Conservation (phyloP, 164 flowering plant genomes). For the Sextonia rubra region DNA sequence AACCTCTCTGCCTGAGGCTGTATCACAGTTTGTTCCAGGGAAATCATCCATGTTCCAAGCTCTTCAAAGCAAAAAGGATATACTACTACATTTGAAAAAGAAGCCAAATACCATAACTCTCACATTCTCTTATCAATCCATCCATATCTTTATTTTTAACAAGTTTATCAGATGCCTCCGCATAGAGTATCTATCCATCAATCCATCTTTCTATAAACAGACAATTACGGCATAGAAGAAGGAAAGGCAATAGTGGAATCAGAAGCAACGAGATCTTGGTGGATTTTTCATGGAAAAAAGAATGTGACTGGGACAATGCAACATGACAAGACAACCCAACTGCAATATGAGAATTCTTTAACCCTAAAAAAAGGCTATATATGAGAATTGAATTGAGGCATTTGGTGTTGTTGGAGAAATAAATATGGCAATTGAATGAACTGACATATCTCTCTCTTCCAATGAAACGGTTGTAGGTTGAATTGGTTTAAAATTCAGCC, state of each 20-base stretch:
- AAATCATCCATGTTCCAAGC: constrained; percentile 30
- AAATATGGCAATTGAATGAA: constrained; percentile 34
- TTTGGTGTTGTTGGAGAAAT: constrained; percentile 50
- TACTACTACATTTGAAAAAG: neutral
- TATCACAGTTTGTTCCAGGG: constrained; percentile 18
- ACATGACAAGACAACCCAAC: no score
- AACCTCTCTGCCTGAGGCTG: neutral
- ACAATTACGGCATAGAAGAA: neutral
- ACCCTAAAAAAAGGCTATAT: neutral
- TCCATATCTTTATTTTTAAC: no score
- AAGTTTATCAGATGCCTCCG: no score
- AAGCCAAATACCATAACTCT: neutral
- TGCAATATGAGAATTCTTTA: no score
- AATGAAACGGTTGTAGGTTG: neutral
- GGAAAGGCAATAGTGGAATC: neutral
- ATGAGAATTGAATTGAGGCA: constrained; percentile 25
- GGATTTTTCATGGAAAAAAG: no score
- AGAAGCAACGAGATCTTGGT: neutral
- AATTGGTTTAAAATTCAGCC: neutral
- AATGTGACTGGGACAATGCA: no score
- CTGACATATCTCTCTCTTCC: constrained; percentile 10
- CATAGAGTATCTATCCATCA: no score
- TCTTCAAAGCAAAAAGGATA: constrained; percentile 4
- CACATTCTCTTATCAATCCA: neutral
- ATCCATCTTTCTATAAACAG: neutral